Evolutionary conservation across 495 filamentous ascomycete genomes (phyloP).

Genomic region (Xanthoparmelia taractica): DNA sequence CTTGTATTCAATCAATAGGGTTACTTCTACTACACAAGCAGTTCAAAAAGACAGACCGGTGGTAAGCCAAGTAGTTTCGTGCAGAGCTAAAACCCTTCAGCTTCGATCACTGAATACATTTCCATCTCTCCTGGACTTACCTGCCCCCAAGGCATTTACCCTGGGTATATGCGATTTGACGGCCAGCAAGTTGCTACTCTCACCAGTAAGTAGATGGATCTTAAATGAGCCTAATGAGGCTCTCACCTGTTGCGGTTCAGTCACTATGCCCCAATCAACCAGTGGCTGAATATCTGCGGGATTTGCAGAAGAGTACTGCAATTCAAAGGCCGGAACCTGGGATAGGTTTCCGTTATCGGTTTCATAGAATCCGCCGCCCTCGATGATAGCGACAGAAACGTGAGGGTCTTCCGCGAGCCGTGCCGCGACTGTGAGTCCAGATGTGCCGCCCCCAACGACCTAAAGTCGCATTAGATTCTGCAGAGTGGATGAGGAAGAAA

Average conservation of each 20-base stretch:
- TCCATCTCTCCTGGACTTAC: conserved; percentile 6
- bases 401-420: conserved; percentile 36
- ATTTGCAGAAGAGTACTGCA: conserved; percentile 13
- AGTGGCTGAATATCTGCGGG: no score
- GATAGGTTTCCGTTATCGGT: conserved; percentile 36
- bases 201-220: no score
- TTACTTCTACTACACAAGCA: neutral
- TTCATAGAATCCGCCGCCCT: conserved; percentile 51
- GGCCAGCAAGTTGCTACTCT: no score
- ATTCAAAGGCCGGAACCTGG: conserved; percentile 33
- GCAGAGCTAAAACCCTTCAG: neutral
- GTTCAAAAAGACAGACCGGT: neutral
- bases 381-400: conserved; percentile 41
- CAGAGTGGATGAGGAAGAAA: no score
- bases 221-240: no score
- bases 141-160: conserved; percentile 24
- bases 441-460: conserved; percentile 50
- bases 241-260: conserved; percentile 32
- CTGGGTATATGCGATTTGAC: no score
- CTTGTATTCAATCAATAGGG: conserved; percentile 22
- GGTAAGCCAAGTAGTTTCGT: neutral
- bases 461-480: no score
- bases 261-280: conserved; percentile 44
- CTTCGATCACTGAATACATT: no score
- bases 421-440: conserved; percentile 41